Conservation (phyloP, 1,284 basidiomycete genomes). For the Termitomyces sp. region DNA sequence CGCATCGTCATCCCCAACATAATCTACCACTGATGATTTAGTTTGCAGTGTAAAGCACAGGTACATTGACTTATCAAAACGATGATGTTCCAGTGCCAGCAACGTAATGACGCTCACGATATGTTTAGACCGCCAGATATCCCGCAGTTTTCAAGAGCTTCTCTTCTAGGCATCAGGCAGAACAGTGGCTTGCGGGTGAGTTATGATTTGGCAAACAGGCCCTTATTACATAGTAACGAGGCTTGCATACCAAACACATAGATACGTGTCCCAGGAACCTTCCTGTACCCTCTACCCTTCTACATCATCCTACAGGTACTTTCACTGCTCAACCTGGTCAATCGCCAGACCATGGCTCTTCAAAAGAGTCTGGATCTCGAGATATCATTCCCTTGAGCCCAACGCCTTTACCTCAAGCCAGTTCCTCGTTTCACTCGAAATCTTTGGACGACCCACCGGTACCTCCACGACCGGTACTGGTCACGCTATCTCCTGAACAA, state of each 20-base stretch:
- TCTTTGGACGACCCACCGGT: background rate
- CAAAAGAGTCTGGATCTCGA: background rate
- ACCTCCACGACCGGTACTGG: background rate
- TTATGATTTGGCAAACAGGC: background rate
- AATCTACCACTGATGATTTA: background rate
- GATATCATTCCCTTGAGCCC: background rate
- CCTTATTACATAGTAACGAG: background rate
- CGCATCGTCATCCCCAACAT: slow-evolving; percentile 8
- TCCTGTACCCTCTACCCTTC: too few relatives aligned
- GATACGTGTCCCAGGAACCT: background rate
- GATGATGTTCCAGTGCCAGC: background rate
- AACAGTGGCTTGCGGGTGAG: slow-evolving; percentile 6
- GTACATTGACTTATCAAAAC: background rate
- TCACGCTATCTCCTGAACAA: slow-evolving; percentile 34
- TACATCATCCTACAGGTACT: too few relatives aligned
- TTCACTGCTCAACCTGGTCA: background rate
- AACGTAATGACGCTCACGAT: background rate
- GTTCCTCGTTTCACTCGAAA: background rate
- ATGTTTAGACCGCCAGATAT: slow-evolving; percentile 1
- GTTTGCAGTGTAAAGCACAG: slow-evolving; percentile 6
- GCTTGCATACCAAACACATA: background rate
- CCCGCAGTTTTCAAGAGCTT: slow-evolving; percentile 9
- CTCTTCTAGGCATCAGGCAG: slow-evolving; percentile 1
- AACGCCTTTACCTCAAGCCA: background rate
- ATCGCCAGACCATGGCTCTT: background rate